These are phyloP conservation scores for Dryas octopetala DNA, from an alignment of 306 rosid species.

Conservation along the genomic window DNA sequence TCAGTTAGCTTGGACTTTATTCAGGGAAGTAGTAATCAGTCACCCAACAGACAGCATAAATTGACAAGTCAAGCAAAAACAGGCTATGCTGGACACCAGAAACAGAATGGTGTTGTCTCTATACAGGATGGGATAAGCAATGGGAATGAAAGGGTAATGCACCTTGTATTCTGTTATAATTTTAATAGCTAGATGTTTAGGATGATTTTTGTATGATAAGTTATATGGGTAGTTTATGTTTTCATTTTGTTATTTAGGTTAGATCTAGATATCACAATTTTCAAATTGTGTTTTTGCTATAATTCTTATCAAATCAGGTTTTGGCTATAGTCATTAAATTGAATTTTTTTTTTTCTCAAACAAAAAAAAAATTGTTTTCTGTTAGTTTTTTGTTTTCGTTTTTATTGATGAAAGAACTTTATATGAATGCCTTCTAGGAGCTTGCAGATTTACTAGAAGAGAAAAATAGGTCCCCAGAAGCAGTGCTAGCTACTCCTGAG, in stretches of 20 bases:
- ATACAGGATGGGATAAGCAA: slow-evolving; percentile 50
- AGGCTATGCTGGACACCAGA: slow-evolving; percentile 41
- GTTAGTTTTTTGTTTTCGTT: slow-evolving; percentile 24
- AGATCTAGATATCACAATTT: slow-evolving; percentile 4
- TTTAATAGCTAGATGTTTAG: slow-evolving; percentile 13
- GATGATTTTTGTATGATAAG: slow-evolving; percentile 4
- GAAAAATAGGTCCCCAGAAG: slow-evolving; percentile 44
- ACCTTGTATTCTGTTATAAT: slow-evolving; percentile 34
- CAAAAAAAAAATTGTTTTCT: background rate
- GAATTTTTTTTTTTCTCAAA: too few species aligned
- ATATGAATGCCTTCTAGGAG: slow-evolving; percentile 99
- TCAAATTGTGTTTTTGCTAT: background rate
- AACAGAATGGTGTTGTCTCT: slow-evolving; percentile 38
- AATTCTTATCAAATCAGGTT: background rate
- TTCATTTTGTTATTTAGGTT: background rate
- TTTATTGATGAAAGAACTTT: slow-evolving; percentile 86
- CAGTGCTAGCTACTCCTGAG: slow-evolving; percentile 48
- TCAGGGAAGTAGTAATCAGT: slow-evolving; percentile 69
- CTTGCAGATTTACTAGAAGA: slow-evolving; percentile 70
- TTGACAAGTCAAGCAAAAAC: slow-evolving; percentile 52
- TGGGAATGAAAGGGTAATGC: slow-evolving; percentile 69
- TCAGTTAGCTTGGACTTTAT: slow-evolving; percentile 22
- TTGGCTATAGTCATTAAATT: background rate
- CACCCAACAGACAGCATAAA: slow-evolving; percentile 58
- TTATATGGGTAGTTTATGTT: slow-evolving; percentile 9